Conservation (phyloP, 306 rosid genomes). For the Fragaria ananassa region DNA sequence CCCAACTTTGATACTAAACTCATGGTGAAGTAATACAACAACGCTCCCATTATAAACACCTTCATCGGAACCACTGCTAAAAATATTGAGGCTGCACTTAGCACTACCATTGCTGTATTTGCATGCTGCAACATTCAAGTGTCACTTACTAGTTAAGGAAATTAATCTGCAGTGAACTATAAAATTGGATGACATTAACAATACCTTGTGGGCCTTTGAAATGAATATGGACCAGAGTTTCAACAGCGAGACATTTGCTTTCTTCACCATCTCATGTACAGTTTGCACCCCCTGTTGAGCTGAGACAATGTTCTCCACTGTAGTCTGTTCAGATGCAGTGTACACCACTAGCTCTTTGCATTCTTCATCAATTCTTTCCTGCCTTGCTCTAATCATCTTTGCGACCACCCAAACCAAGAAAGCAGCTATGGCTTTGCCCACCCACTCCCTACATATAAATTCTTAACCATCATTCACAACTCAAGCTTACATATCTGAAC, state of each 20-base stretch:
- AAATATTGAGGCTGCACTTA: constrained; percentile 48
- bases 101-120: constrained; percentile 51
- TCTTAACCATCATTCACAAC: constrained; percentile 11
- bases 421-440: constrained; percentile 67
- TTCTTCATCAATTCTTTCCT: constrained; percentile 29
- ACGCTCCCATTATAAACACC: constrained; percentile 50
- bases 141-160: neutral
- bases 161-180: neutral
- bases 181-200: neutral
- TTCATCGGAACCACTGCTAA: constrained; percentile 63
- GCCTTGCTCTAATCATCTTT: constrained; percentile 61
- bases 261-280: constrained; percentile 56
- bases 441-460: constrained; percentile 73
- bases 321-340: constrained; percentile 49
- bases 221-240: constrained; percentile 73
- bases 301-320: constrained; percentile 74
- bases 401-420: constrained; percentile 56
- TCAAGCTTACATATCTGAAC: neutral
- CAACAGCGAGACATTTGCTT: constrained; percentile 60
- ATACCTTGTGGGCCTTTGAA: constrained; percentile 82
- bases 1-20: constrained; percentile 37
- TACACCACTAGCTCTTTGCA: constrained; percentile 65
- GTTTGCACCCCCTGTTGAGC: constrained; percentile 76
- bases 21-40: constrained; percentile 45
- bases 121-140: constrained; percentile 60